Conservation (phyloP, 441 rosid species). For the Gossypium trilobum region DNA sequence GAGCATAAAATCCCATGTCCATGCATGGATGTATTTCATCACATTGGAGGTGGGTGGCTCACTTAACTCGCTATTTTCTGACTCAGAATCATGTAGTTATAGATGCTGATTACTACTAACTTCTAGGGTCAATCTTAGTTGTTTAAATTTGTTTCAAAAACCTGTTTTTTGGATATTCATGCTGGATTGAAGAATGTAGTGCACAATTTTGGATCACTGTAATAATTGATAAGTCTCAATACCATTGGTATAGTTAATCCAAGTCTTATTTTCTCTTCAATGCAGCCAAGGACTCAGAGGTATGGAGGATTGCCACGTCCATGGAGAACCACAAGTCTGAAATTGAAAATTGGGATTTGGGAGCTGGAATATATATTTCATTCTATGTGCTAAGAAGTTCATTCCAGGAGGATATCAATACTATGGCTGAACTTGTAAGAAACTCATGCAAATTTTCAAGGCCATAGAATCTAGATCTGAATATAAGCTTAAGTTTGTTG, state of each 20-base stretch:
- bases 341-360: conserved; percentile 94
- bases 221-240: not conserved
- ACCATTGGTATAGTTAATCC: not conserved
- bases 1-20: not conserved
- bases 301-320: conserved; percentile 66
- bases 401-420: conserved; percentile 40
- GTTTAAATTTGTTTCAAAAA: not conserved
- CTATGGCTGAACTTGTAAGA: conserved; percentile 52
- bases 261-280: conserved; percentile 11
- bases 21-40: not conserved
- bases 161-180: not conserved
- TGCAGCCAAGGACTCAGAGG: conserved; percentile 67
- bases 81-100: not conserved
- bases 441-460: not conserved
- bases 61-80: not conserved
- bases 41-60: not conserved
- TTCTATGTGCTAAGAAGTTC: conserved; percentile 66
- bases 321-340: conserved; percentile 89
- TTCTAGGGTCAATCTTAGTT: not conserved
- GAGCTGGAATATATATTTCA: conserved; percentile 73
- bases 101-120: not conserved
- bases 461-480: conserved; percentile 5
- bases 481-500: not conserved
- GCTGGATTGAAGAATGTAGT: not conserved
- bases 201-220: not conserved